Base-by-base conservation (phyloP, 352 stramenopile genomes). In the Sclerospora graminicola region DNA sequence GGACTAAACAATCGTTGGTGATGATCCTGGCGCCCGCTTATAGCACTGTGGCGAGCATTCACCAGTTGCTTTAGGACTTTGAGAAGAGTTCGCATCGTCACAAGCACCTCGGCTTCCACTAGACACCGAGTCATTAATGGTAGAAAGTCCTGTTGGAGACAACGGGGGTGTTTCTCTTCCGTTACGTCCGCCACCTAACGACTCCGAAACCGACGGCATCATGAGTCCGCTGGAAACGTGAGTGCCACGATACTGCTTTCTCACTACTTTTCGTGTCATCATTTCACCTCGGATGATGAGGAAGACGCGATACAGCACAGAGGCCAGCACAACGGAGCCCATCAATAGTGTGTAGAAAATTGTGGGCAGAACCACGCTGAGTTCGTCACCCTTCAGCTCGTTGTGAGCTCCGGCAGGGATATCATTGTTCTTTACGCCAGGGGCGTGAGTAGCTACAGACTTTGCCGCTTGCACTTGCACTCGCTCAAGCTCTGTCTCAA, bases 401-500 rank as follows among this genome's bases (percentile, higher is more conserved):
- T 54, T 30, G 20, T 51, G 47, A 29, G 41, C 39, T 11, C 45
- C 26, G 13, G 31, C 37, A 4, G 35, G 54, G 7, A 41, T 41
- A 7, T 8, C 28, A 7, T 24, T 41, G 6, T 35, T 18, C 2
- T 54, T 33, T 39, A 52, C 43, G 28, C 10, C 46, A 10, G 51
- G 41, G 9, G 42, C 47, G n/a, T 44, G 51, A 8, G 49, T 57
- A 3, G 60, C 58, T 29, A 56, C 50, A 28, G 56, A 53, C 18
- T 63, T 54, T 4, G 65, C 69, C 13, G 69, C 72, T 32, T 75
- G 46, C 3, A 84, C 56, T 1, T 76, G 68, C 44, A 82, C 65
- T 30, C 63, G 63, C 48, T 88, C 71, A 18, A 88, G 60, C 47
- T 84, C 65, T 14, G 70, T 67, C 63, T 88, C 75, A 11, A 88